Evolutionary conservation across 2,329 filamentous ascomycete genomes (phyloP).

Genomic region (Trichoderma hamatum): DNA sequence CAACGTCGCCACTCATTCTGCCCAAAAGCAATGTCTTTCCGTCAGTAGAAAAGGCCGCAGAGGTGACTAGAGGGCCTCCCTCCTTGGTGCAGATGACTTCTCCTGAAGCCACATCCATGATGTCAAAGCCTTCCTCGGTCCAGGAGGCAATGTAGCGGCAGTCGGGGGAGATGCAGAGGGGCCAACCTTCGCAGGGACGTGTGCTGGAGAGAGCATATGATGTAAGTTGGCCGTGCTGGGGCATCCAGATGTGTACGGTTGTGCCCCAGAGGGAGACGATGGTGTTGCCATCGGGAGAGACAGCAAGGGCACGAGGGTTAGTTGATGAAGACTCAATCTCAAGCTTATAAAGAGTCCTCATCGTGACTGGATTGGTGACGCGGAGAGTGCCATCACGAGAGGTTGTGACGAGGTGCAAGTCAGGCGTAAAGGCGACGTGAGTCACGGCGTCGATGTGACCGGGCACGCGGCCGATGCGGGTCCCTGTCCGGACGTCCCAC

Average conservation of each 20-base stretch:
- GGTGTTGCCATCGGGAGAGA: slow-evolving; percentile 40
- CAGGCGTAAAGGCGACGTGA: slow-evolving; percentile 40
- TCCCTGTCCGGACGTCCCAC: slow-evolving; percentile 39
- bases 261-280: slow-evolving; percentile 46
- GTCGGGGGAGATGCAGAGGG: slow-evolving; percentile 45
- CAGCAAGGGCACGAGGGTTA: slow-evolving; percentile 39
- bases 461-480: slow-evolving; percentile 38
- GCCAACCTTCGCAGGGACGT: slow-evolving; percentile 46
- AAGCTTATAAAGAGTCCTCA: slow-evolving; percentile 43
- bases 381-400: slow-evolving; percentile 45
- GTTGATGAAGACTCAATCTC: slow-evolving; percentile 37
- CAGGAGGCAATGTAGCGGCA: slow-evolving; percentile 44
- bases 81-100: slow-evolving; percentile 36
- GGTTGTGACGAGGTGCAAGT: slow-evolving; percentile 39
- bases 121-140: slow-evolving; percentile 47
- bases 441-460: slow-evolving; percentile 44
- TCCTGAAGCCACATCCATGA: slow-evolving; percentile 44
- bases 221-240: slow-evolving; percentile 38
- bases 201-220: slow-evolving; percentile 43
- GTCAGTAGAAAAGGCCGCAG: slow-evolving; percentile 43
- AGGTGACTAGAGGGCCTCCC: slow-evolving; percentile 38
- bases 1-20: slow-evolving; percentile 40
- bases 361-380: slow-evolving; percentile 39
- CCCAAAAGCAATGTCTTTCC: slow-evolving; percentile 40
- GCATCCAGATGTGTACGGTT: slow-evolving; percentile 44